phyloP scores from a whole-genome alignment of 768 basidiomycete species.

The Coprinellus micaceus region DNA sequence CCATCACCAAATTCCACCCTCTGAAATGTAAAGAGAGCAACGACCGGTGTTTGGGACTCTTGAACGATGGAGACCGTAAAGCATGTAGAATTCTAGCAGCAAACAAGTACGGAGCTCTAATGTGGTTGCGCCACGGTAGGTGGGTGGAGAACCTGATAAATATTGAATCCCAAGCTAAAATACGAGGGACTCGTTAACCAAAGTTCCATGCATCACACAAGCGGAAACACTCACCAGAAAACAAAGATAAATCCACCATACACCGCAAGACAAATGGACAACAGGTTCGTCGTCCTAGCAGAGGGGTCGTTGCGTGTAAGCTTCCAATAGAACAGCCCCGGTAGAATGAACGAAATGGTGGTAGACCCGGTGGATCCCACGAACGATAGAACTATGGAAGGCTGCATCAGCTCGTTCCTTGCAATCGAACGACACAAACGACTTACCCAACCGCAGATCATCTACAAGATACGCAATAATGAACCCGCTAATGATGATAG shows the following conservation, averaged over 20 bases:
- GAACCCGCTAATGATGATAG: conserved; percentile 63
- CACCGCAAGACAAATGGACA: conserved; percentile 58
- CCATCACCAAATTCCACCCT: too few species aligned
- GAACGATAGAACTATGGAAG: conserved; percentile 76
- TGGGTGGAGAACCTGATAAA: conserved; percentile 56
- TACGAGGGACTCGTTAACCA: background rate
- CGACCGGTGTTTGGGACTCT: too few species aligned
- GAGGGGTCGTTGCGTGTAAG: conserved; percentile 66
- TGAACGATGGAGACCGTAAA: too few species aligned
- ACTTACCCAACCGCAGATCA: conserved; percentile 70
- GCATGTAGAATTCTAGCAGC: too few species aligned
- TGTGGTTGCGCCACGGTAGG: conserved; percentile 9
- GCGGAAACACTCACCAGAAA: conserved; percentile 66
- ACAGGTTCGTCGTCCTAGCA: conserved; percentile 50
- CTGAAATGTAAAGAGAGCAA: too few species aligned
- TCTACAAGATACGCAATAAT: conserved; percentile 75
- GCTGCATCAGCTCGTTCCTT: background rate
- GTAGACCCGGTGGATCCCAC: conserved; percentile 97
- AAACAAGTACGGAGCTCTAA: too few species aligned
- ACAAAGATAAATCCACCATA: conserved; percentile 81
- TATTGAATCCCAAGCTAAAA: conserved; percentile 71
- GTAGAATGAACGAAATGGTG: conserved; percentile 94
- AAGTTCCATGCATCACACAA: conserved; percentile 7
- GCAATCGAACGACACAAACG: background rate
- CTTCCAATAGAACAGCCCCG: conserved; percentile 92